Evolutionary conservation across 2,329 filamentous ascomycete genomes (phyloP), one percentile per base, ranked within the genome.

Genomic region (Lachnellula subtilissima): DNA sequence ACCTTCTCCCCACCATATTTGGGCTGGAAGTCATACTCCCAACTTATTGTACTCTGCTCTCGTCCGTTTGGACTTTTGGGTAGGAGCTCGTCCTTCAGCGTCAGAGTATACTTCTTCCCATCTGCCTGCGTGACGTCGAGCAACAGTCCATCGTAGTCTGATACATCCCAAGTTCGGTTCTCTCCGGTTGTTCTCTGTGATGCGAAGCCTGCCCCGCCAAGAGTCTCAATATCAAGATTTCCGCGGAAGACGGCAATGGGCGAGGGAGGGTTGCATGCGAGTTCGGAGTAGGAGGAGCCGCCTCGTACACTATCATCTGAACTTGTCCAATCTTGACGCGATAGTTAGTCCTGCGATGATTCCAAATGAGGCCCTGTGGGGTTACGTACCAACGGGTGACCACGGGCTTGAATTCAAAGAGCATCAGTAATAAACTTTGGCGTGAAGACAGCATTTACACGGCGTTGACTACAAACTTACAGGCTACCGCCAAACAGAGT

Each of bases 181-280:
- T 84, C 81, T 40, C 71, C 72, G 3, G 76, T 78, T 4, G 86
- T 91, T 48, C 86, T 81, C 69, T 93, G 90, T 4, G 86, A 89
- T 9, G 89, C 89, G 68, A 95, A 94, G 5, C 90, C 90, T 0
- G 90, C 89, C 32, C 88, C 89, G 25, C 89, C 89, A 0, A 94
- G 82, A 0, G 88, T 84, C 52, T 78, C 79, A 60, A 86, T 90
- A 72, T 94, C 89, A 19, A 94, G 78, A 23, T 76, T 76, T 2
- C 90, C 89, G 61, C 82, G 73, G 73, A 92, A 68, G 72, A 78
- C 54, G 71, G 86, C 83, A 71, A 65, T 57, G 5, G 59, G 59
- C 59, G 50, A 67, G 45, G 64, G 61, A 11, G 60, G 54, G 19
- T 67, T 57, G 48, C 72, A 71, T 43, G 69, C 70, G n/a, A 83